These are phyloP conservation scores for Colletotrichum eremochloae DNA, from an alignment of 2,329 filamentous ascomycete genomes.

Conservation along the genomic window DNA sequence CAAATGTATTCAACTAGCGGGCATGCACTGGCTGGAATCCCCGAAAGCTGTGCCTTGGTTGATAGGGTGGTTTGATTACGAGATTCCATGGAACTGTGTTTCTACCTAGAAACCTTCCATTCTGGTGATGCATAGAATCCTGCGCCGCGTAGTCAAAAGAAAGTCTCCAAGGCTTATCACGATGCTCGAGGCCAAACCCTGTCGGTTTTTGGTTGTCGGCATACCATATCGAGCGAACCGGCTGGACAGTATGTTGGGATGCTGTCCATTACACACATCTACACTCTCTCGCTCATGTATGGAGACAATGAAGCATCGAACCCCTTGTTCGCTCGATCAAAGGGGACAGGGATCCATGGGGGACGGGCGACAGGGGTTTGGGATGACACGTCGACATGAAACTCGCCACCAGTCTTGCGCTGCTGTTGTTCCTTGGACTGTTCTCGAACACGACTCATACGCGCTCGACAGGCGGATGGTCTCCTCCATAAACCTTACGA, in stretches of 20 bases:
- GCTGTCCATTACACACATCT: conserved; percentile 13
- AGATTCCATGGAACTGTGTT: too few species aligned
- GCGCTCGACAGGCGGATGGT: conserved; percentile 4
- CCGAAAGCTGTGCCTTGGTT: too few species aligned
- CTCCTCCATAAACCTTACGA: neutral
- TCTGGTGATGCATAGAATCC: neutral
- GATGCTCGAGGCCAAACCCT: conserved; percentile 20
- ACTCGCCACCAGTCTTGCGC: conserved; percentile 7
- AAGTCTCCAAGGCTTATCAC: conserved; percentile 13
- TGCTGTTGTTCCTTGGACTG: conserved; percentile 16
- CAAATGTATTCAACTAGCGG: too few species aligned
- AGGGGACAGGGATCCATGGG: conserved; percentile 15
- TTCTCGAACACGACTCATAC: conserved; percentile 6
- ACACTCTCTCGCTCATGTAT: neutral
- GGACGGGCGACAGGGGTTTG: neutral
- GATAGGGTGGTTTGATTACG: too few species aligned
- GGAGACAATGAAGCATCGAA: conserved; percentile 26
- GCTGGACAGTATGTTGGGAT: neutral
- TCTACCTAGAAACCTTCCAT: too few species aligned
- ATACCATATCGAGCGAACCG: conserved; percentile 12
- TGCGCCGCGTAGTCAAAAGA: conserved; percentile 16
- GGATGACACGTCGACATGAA: conserved; percentile 9
- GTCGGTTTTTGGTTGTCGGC: conserved; percentile 20
- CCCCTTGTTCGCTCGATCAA: neutral
- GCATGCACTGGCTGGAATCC: too few species aligned